Percentiles rank a stretch among this genome's conserved stretches.
Evolutionary conservation across 805 yeast species (phyloP).

Genomic region (Candida dendrica): DNA sequence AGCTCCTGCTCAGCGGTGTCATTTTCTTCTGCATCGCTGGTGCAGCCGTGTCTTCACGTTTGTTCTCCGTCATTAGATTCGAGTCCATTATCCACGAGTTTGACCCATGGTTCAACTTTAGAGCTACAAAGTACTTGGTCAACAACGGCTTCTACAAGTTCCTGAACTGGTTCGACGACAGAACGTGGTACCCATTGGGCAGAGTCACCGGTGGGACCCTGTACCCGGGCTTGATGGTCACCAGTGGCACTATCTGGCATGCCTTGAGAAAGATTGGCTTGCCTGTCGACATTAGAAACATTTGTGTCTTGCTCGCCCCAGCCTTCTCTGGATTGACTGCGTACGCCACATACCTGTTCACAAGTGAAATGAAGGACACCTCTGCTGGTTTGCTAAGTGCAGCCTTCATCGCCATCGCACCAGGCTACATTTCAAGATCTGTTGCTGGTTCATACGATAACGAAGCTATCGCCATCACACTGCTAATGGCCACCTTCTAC

Average conservation of each 20-base stretch:
- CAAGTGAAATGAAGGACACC: constrained; percentile 83
- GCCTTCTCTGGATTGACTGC: constrained; percentile 94
- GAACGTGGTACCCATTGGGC: constrained; percentile 99
- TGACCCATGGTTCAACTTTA: constrained; percentile 93
- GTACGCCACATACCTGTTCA: constrained; percentile 76
- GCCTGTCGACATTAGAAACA: constrained; percentile 90
- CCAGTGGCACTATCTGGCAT: constrained; percentile 87
- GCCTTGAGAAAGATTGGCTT: constrained; percentile 54
- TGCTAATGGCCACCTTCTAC: constrained; percentile 91
- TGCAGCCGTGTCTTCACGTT: constrained; percentile 86
- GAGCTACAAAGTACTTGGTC: constrained; percentile 92
- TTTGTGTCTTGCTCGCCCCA: constrained; percentile 94
- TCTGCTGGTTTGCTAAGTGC: constrained; percentile 91
- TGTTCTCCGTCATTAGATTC: constrained; percentile 93
- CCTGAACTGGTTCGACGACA: constrained; percentile 96
- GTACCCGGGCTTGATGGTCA: constrained; percentile 97
- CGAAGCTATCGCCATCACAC: constrained; percentile 96
- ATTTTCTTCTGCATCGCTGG: constrained; percentile 77
- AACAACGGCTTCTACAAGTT: constrained; percentile 81
- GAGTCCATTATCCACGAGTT: constrained; percentile 97
- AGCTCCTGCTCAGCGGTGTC: constrained; percentile 40
- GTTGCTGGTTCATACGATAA: constrained; percentile 99
- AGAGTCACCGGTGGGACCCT: constrained; percentile 98
- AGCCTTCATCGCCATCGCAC: constrained; percentile 93
- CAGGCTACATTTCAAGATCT: constrained; percentile 96